phyloP scores from a whole-genome alignment of 139 green algal genomes.

The Chlorella vulgaris region DNA sequence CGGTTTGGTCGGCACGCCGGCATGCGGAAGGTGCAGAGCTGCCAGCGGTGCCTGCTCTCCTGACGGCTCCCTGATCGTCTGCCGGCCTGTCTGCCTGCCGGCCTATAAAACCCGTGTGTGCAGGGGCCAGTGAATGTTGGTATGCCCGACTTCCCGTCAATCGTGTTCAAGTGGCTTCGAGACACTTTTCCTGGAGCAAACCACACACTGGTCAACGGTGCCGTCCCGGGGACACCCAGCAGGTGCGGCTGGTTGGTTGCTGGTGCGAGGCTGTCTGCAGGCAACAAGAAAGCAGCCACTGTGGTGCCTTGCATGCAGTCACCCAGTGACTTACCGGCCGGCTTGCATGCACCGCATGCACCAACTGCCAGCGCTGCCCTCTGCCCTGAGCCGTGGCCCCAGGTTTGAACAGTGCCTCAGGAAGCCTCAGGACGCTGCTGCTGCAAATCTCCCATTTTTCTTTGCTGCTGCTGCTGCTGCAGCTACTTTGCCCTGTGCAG shows the following conservation, averaged over 20 bases:
- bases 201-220: conserved; percentile 5
- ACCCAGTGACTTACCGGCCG: too few relatives aligned
- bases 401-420: neutral
- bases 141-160: neutral
- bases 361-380: too few relatives aligned
- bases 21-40: too few relatives aligned
- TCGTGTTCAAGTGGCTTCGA: neutral
- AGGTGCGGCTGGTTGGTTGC: neutral
- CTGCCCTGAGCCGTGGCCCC: neutral
- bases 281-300: neutral
- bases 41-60: too few relatives aligned
- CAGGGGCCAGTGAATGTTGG: neutral
- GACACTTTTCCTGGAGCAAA: neutral
- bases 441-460: neutral
- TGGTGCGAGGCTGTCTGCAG: neutral
- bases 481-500: conserved; percentile 5
- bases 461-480: neutral
- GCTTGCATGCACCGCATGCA: too few relatives aligned
- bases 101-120: too few relatives aligned
- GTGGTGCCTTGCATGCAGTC: too few relatives aligned
- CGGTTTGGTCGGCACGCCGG: too few relatives aligned
- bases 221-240: neutral
- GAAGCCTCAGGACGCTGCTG: neutral
- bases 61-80: too few relatives aligned
- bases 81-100: too few relatives aligned